A percentile compares a stretch with the other conserved stretches of the same genome.
Conservation (phyloP, 2,329 filamentous ascomycete species). For the Colletotrichum cordylinicola region DNA sequence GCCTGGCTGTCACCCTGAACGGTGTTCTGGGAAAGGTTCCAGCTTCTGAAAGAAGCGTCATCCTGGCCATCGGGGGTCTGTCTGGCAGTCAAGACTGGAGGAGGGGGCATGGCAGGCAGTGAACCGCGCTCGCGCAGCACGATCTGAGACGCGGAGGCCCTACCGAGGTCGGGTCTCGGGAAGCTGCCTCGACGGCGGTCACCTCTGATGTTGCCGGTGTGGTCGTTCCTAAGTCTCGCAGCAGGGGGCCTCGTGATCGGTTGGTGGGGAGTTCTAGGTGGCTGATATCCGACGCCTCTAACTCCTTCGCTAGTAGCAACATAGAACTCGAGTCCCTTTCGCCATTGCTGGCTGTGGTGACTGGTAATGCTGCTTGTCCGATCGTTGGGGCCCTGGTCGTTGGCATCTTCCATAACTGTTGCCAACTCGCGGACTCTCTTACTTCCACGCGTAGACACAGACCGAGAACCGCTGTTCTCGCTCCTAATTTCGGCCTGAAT, state of each 20-base stretch:
- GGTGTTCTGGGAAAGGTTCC: slow-evolving; percentile 22
- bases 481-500: slow-evolving; percentile 9
- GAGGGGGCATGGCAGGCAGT: slow-evolving; percentile 11
- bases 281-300: background rate
- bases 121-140: slow-evolving; percentile 21
- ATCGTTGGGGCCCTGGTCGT: background rate
- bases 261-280: background rate
- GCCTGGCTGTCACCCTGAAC: background rate
- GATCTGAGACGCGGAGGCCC: background rate
- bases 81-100: slow-evolving; percentile 7
- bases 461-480: slow-evolving; percentile 9
- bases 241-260: background rate
- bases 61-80: slow-evolving; percentile 1
- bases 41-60: slow-evolving; percentile 23
- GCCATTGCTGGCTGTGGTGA: background rate
- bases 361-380: background rate
- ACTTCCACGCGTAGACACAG: slow-evolving; percentile 11
- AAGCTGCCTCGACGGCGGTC: slow-evolving; percentile 8
- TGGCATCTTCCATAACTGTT: slow-evolving; percentile 8
- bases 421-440: slow-evolving; percentile 8
- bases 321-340: slow-evolving; percentile 1
- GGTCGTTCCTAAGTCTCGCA: slow-evolving; percentile 7
- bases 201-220: background rate
- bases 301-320: background rate
- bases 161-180: background rate